Base-by-base conservation (phyloP, 768 basidiomycete species). In the Leccinum truebloodii region DNA sequence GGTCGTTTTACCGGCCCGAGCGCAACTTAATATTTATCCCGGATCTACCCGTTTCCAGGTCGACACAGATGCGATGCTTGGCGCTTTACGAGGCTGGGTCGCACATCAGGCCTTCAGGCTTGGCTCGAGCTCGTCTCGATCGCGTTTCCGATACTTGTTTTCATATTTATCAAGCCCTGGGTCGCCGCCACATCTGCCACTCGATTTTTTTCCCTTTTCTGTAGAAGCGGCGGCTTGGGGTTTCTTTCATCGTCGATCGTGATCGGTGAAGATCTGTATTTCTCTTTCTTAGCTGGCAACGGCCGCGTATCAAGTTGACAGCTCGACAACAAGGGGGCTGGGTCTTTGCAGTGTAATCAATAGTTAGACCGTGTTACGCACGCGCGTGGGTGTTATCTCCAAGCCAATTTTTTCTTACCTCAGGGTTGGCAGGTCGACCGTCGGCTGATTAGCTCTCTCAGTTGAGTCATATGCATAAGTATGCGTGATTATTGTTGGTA, bases 1-100 rank as follows among this genome's bases (percentile, higher is more conserved):
- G 28, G 32, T 34, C 52, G 58, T 62, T 58, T 59, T 59, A 37
- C 48, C 50, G 56, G 67, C 26, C 55, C 46, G 57, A 61, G 53
- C 54, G 46, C 60, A 35, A 63, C 60, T 64, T 61, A 9, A 58
- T 72, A 70, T 72, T 70, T 72, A 72, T 62, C 55, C 60, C 59
- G 68, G 59, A 68, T 67, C 58, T 67, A 57, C 62, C 60, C 60
- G 55, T 61, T 57, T 59, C 50, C 51, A 37, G 59, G 55, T 32
- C 59, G 52, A 54, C 52, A 34, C 50, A 63, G 52, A 35, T 55
- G 18, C 24, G 51, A 35, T 55, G 18, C 24, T 59, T 35, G 41
- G 48, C 35, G 32, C 52, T 55, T 53, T 30, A 64, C 52, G 59
- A 39, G 28, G 46, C 54, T 56, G 53, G 55, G 60, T 52, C 39